phyloP scores from a whole-genome alignment of 768 basidiomycete species.

The Russula emetica region DNA sequence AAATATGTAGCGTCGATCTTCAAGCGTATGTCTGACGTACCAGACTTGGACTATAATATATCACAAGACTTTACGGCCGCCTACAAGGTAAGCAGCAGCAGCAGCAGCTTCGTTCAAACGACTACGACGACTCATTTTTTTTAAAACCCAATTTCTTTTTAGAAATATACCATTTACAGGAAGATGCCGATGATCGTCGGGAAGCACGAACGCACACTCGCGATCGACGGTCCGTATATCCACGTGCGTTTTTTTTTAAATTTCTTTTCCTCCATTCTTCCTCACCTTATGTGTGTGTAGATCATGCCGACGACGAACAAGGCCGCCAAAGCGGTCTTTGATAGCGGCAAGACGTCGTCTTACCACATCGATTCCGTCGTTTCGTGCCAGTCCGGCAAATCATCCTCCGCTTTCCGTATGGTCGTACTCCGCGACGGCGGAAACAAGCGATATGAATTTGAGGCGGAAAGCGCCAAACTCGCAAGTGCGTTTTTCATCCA shows the following conservation, averaged over 20 bases:
- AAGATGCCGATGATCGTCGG: constrained; percentile 93
- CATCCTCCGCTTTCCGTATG: constrained; percentile 81
- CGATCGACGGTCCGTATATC: constrained; percentile 93
- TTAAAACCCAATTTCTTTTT: no score
- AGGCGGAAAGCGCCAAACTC: constrained; percentile 80
- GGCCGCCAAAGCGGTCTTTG: constrained; percentile 68
- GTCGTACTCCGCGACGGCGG: constrained; percentile 66
- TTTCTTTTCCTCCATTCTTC: background rate
- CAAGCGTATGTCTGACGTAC: constrained; percentile 76
- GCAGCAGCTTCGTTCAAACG: no score
- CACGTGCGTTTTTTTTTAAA: constrained; percentile 49
- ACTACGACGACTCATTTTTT: background rate
- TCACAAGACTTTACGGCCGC: constrained; percentile 77
- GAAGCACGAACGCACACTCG: constrained; percentile 83
- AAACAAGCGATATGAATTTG: constrained; percentile 94
- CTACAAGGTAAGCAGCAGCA: constrained; percentile 65
- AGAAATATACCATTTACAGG: constrained; percentile 91
- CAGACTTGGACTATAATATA: constrained; percentile 45
- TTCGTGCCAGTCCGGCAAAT: constrained; percentile 77
- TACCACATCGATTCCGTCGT: constrained; percentile 88
- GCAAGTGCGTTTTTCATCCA: constrained; percentile 53
- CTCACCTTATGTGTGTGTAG: constrained; percentile 47
- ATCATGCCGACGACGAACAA: constrained; percentile 85
- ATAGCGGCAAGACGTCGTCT: constrained; percentile 85
- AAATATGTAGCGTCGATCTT: constrained; percentile 76